Base-by-base conservation (phyloP, 352 stramenopile genomes). In the Pythium sp. region DNA sequence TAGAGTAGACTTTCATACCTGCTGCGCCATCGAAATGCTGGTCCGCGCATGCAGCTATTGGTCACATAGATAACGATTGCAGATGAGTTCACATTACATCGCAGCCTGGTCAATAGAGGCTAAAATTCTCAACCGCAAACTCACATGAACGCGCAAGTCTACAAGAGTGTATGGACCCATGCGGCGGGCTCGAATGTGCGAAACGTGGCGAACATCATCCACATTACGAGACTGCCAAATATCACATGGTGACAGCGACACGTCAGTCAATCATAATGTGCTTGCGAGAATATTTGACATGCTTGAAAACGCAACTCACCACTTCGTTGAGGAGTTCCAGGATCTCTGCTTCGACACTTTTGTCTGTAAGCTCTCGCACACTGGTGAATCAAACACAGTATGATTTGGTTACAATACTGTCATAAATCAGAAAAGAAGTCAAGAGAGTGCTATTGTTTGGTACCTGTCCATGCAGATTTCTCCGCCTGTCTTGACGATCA, bases 141-240 rank as follows among this genome's bases (percentile, higher is more conserved):
- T 64, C 76, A 95, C 87, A 70, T 97, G 86, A 58, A 95, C 79
- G 12, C 87, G 86, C 46, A 97, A 68, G 57, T 97, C 89, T 18
- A 97, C 89, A 3, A 95, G 68, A 2, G 87, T 94, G 69, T 95
- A 97, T 14, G 87, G 87, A 5, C 89, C 89, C 89, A 97, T 97
- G 57, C 87, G 82, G 24, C 89, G 83, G 18, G 89, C 89, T 0
- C 89, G 85, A 34, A 97, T 84, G 75, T 94, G 82, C 26, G 85
- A 92, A 22, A 93, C 87, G 26, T 84, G 86, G 14, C 81, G 72
- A 14, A 96, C 86, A 49, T 94, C 89, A 24, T 93, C 86, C 3
- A 96, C 89, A 66, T 83, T 91, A 12, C 79, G 80, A 60, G 82
- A 89, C 85, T 95, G 61, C 12, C 2, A 62, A n/a, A 63, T 14